A percentile compares a stretch with the other conserved stretches of the same genome.
phyloP scores from a whole-genome alignment of 768 basidiomycete species.

The Podaxis sp. region DNA sequence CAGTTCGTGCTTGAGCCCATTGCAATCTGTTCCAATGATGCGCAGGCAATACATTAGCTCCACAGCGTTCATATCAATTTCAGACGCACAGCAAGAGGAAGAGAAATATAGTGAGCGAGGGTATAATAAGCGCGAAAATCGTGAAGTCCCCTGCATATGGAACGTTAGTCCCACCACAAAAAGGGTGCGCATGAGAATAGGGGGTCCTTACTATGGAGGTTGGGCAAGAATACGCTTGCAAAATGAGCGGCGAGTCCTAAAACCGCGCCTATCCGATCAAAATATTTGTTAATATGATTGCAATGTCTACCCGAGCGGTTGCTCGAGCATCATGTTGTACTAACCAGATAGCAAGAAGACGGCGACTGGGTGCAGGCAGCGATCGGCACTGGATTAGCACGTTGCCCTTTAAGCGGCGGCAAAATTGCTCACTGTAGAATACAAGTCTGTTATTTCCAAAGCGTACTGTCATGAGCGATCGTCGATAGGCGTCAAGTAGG shows the following conservation, averaged over 20 bases:
- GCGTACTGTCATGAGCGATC: slow-evolving; percentile 52
- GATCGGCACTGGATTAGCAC: slow-evolving; percentile 1
- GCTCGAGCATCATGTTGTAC: slow-evolving; percentile 9
- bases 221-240: slow-evolving; percentile 64
- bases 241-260: slow-evolving; percentile 72
- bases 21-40: slow-evolving; percentile 47
- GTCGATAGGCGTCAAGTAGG: neutral
- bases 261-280: slow-evolving; percentile 41
- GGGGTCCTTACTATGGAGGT: slow-evolving; percentile 52
- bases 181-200: neutral
- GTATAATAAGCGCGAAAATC: slow-evolving; percentile 65
- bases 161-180: neutral
- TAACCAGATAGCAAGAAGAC: slow-evolving; percentile 47
- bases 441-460: slow-evolving; percentile 56
- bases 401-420: slow-evolving; percentile 4
- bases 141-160: slow-evolving; percentile 59
- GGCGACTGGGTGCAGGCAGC: slow-evolving; percentile 31
- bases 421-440: slow-evolving; percentile 45
- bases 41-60: neutral
- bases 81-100: slow-evolving; percentile 57
- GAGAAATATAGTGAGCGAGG: slow-evolving; percentile 62
- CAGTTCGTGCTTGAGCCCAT: slow-evolving; percentile 68
- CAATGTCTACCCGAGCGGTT: neutral
- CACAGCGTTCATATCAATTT: neutral
- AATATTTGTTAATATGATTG: neutral